phyloP scores from a whole-genome alignment of 495 filamentous ascomycete genomes.

The Penicillium fimorum region DNA sequence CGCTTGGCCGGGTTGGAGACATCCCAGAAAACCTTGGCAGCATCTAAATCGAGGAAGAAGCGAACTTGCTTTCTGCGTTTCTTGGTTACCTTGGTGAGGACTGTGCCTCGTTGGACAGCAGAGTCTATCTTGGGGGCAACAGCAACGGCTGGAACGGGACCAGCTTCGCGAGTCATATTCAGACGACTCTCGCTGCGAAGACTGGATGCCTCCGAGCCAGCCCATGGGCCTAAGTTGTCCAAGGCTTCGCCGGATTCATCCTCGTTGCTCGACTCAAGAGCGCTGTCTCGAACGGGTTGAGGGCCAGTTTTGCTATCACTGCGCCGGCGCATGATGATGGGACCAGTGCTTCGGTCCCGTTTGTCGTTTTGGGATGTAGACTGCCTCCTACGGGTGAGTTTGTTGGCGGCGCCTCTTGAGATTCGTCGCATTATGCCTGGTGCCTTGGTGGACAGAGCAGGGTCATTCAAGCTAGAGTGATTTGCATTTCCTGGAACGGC shows the following conservation, averaged over 20 bases:
- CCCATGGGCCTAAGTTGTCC: slow-evolving; percentile 38
- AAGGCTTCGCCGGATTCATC: slow-evolving; percentile 63
- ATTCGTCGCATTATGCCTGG: slow-evolving; percentile 64
- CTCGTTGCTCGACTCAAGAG: slow-evolving; percentile 54
- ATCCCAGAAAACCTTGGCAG: slow-evolving; percentile 87
- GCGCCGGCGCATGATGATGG: slow-evolving; percentile 78
- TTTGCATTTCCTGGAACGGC: slow-evolving; percentile 36
- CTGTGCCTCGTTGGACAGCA: slow-evolving; percentile 70
- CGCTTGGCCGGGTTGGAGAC: slow-evolving; percentile 71
- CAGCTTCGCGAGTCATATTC: slow-evolving; percentile 30
- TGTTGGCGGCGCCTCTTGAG: slow-evolving; percentile 64
- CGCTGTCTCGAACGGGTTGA: slow-evolving; percentile 51
- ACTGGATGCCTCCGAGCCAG: slow-evolving; percentile 41
- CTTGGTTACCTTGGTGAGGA: slow-evolving; percentile 76
- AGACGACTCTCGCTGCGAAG: slow-evolving; percentile 39
- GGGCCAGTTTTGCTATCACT: slow-evolving; percentile 78
- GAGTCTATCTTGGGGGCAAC: slow-evolving; percentile 70
- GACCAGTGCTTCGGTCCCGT: slow-evolving; percentile 83
- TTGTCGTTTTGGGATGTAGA: slow-evolving; percentile 71
- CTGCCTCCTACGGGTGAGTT: slow-evolving; percentile 60
- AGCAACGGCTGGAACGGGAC: slow-evolving; percentile 27
- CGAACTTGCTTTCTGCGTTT: slow-evolving; percentile 71
- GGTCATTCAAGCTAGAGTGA: slow-evolving; percentile 46
- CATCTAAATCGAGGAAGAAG: slow-evolving; percentile 74
- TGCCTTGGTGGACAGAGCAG: slow-evolving; percentile 50